Percentiles rank a stretch among this genome's conserved stretches.
Conservation (phyloP, 2,329 filamentous ascomycete species). For the Fusarium sp. region DNA sequence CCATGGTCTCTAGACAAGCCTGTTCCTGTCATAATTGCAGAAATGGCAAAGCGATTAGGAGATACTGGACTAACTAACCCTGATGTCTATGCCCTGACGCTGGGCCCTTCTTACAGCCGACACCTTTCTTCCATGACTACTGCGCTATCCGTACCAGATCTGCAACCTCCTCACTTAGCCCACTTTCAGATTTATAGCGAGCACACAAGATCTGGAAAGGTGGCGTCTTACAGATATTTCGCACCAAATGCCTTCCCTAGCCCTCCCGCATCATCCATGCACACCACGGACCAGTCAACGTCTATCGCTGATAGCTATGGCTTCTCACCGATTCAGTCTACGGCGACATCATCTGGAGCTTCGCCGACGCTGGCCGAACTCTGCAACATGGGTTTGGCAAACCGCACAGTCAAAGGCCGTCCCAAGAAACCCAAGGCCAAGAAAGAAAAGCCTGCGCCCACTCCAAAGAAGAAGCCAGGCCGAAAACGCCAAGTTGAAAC, state of each 20-base stretch:
- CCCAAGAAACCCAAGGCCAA: slow-evolving; percentile 28
- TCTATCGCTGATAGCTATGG: slow-evolving; percentile 29
- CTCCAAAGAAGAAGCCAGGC: slow-evolving; percentile 11
- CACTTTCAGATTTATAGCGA: slow-evolving; percentile 53
- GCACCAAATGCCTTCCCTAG: slow-evolving; percentile 12
- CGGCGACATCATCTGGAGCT: slow-evolving; percentile 11
- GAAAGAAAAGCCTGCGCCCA: slow-evolving; percentile 17
- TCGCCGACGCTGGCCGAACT: slow-evolving; percentile 42
- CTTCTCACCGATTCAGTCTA: slow-evolving; percentile 20
- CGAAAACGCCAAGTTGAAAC: slow-evolving; percentile 7
- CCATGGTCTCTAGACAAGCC: slow-evolving; percentile 53
- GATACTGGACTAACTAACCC: slow-evolving; percentile 52
- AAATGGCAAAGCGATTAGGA: slow-evolving; percentile 47
- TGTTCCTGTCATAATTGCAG: slow-evolving; percentile 48
- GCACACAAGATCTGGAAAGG: slow-evolving; percentile 52
- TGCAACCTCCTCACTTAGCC: slow-evolving; percentile 50
- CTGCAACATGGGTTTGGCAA: slow-evolving; percentile 42
- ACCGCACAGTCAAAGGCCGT: slow-evolving; percentile 47
- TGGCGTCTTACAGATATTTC: slow-evolving; percentile 53
- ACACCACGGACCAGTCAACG: neutral
- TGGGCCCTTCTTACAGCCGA: slow-evolving; percentile 53
- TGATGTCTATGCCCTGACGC: slow-evolving; percentile 52
- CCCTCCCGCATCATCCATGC: neutral
- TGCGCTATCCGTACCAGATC: slow-evolving; percentile 48
- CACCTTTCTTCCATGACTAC: slow-evolving; percentile 54